A percentile compares a stretch with the other conserved stretches of the same genome.
These are phyloP conservation scores for Heliocybe sulcata DNA, from an alignment of 1,284 basidiomycete species.

Conservation along the genomic window DNA sequence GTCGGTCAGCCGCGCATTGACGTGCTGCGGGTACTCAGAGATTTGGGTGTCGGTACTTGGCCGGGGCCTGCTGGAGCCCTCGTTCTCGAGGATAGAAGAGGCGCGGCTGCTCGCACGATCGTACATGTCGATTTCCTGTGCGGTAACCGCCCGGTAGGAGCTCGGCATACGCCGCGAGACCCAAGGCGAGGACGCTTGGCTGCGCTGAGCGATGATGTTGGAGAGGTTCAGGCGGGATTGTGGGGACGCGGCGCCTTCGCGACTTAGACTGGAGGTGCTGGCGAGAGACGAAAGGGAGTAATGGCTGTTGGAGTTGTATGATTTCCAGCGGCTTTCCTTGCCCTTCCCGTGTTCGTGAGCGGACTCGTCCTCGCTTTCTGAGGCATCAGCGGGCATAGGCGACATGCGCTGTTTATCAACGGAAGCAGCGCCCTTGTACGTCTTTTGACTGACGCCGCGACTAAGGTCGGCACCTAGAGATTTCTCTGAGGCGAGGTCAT, in stretches of 20 bases:
- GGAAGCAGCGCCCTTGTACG: neutral
- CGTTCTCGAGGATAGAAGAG: neutral
- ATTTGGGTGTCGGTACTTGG: neutral
- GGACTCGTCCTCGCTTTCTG: neutral
- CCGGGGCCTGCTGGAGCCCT: neutral
- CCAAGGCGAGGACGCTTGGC: neutral
- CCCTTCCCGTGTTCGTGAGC: neutral
- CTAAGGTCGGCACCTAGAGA: neutral
- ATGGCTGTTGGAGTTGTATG: too few species aligned
- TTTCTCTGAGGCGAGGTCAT: neutral
- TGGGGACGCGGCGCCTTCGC: neutral
- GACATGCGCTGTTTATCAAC: neutral
- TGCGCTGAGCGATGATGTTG: neutral
- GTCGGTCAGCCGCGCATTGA: neutral
- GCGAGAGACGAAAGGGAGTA: neutral
- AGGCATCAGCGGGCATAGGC: neutral
- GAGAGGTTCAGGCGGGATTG: neutral
- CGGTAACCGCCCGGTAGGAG: neutral
- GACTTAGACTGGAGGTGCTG: neutral
- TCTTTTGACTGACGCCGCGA: neutral
- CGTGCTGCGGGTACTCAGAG: neutral
- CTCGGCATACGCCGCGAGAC: neutral
- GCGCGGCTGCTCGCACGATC: neutral
- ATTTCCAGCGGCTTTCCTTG: too few species aligned
- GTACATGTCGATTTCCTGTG: neutral